Conservation (phyloP, 805 yeast species). For the Pichia occidentalis region DNA sequence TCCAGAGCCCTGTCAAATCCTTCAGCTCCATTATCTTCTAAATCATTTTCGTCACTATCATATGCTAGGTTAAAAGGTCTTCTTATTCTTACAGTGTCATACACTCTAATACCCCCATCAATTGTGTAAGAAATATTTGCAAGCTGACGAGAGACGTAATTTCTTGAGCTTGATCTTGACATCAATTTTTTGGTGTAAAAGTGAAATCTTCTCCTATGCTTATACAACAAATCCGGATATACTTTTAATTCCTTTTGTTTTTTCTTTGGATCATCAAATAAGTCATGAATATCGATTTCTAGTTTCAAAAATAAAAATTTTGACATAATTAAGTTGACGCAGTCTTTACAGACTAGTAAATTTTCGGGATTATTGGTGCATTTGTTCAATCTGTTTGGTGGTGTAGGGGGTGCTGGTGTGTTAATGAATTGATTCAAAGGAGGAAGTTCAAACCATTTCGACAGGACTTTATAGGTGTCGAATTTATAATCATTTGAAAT, state of each 20-base stretch:
- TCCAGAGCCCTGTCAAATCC: no score
- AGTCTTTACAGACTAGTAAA: slow-evolving; percentile 25
- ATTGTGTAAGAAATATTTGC: no score
- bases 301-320: slow-evolving; percentile 27
- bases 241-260: background rate
- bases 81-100: no score
- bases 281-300: slow-evolving; percentile 26
- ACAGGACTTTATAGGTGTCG: slow-evolving; percentile 23
- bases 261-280: slow-evolving; percentile 3
- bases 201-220: slow-evolving; percentile 24
- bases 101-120: no score
- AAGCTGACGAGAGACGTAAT: no score
- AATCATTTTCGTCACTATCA: no score
- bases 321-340: slow-evolving; percentile 25
- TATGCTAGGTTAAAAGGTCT: no score
- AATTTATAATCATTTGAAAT: slow-evolving; percentile 24
- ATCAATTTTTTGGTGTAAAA: slow-evolving; percentile 5
- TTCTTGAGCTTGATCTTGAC: slow-evolving; percentile 4
- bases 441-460: slow-evolving; percentile 33
- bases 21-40: no score
- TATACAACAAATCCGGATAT: slow-evolving; percentile 26
- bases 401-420: slow-evolving; percentile 31
- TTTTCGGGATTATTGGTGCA: slow-evolving; percentile 29
- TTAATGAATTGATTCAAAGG: slow-evolving; percentile 30
- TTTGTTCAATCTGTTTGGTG: slow-evolving; percentile 22